Evolutionary conservation across 441 rosid genomes (phyloP).

Genomic region (Jatropha multifida): DNA sequence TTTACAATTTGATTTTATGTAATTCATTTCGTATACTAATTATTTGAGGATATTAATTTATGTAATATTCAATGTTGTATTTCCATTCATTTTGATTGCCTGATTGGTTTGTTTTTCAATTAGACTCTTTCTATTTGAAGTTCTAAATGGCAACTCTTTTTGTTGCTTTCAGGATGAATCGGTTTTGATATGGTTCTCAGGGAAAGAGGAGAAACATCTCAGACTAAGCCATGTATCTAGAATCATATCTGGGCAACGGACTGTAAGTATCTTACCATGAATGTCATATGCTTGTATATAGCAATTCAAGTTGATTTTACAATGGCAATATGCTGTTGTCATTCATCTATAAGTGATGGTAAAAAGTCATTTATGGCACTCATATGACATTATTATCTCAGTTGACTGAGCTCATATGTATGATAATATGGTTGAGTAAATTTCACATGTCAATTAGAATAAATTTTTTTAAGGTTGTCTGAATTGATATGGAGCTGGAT

Average conservation of each 20-base stretch:
- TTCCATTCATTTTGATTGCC: conserved; percentile 6
- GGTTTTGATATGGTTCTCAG: conserved; percentile 94
- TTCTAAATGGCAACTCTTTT: conserved; percentile 19
- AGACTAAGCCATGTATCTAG: conserved; percentile 87
- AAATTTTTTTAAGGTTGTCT: not conserved
- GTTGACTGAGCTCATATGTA: conserved; percentile 1
- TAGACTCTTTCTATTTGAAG: conserved; percentile 12
- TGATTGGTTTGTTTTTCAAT: conserved; percentile 17
- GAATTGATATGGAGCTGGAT: not conserved
- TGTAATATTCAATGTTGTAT: not conserved
- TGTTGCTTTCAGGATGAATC: conserved; percentile 79
- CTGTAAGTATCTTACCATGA: conserved; percentile 57
- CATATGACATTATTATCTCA: not conserved
- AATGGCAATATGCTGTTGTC: not conserved
- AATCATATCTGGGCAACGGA: conserved; percentile 95
- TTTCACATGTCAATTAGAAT: not conserved
- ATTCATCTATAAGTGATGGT: not conserved
- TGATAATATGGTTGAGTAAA: not conserved
- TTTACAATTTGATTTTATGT: not conserved
- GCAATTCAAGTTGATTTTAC: not conserved
- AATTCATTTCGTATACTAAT: not conserved
- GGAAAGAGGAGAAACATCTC: conserved; percentile 92
- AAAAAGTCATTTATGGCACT: not conserved
- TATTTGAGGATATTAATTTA: not conserved
- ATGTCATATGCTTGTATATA: conserved; percentile 5